Base-by-base conservation (phyloP, 2,329 filamentous ascomycete species). In the Corynespora cassiicola region DNA sequence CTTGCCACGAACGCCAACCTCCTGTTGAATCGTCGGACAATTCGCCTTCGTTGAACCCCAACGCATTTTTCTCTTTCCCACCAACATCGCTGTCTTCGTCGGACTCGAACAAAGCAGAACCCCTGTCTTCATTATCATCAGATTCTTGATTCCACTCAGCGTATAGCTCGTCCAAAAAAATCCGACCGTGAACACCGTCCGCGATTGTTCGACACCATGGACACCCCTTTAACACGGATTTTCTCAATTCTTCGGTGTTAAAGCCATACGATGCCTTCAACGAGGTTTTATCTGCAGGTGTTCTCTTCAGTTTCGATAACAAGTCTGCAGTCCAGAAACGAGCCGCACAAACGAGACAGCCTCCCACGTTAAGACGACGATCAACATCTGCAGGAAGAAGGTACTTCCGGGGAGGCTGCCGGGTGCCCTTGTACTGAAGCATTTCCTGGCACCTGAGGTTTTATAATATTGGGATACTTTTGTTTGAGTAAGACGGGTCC, bases 161-260 rank as follows among this genome's bases (percentile, higher is more conserved):
- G 11, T 45, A 41, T 20, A 41, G 14, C 14, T 34, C 36, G 18
- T 37, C 37, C 7, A 45, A 15, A 18, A 45, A 45, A 10, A 45
- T 20, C 11, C 14, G 29, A 6, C 42, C 37, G 10, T 45, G 33
- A 6, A 45, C 18, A 10, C 42, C 42, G 22, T 45, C 37, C 12
- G 37, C 42, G 29, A 45, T 17, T 8, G 42, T 45, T 16, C 29
- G 22, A 16, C 42, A 45, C 24, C 30, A 42, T 15, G 12, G 21
- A 22, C 42, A 45, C 22, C 33, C 42, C 28, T 33, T 14, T 17
- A 34, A 9, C 5, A 42, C 38, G 7, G 42, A 42, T n/a, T 16
- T 26, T 14, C 38, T 28, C 17, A 42, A 30, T 14, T 45, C 33
- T 30, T 35, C 20, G 11, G 33, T 42, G 7, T 21, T 31, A 9